These are phyloP conservation scores for Prunus davidiana DNA, from an alignment of 306 rosid species.

Conservation along the genomic window DNA sequence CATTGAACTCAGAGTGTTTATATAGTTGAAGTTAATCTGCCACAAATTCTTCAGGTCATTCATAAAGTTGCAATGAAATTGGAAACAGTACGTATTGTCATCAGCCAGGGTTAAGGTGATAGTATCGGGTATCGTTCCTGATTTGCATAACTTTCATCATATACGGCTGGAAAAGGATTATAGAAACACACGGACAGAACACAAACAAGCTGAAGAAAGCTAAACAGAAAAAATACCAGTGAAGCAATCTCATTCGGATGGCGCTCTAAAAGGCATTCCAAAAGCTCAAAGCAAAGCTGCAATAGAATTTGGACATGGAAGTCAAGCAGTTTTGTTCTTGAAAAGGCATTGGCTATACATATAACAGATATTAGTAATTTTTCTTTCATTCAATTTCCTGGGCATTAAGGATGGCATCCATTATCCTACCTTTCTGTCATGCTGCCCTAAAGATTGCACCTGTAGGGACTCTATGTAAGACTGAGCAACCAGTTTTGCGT, in stretches of 20 bases:
- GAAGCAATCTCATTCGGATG: conserved; percentile 57
- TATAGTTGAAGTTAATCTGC: neutral
- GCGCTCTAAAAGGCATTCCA: conserved; percentile 62
- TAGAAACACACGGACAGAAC: neutral
- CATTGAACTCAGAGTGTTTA: neutral
- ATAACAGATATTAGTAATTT: neutral
- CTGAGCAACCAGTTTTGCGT: conserved; percentile 70
- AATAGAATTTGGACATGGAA: conserved; percentile 28
- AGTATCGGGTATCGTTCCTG: neutral
- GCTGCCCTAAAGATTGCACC: conserved; percentile 87
- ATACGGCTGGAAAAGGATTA: neutral
- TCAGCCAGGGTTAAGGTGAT: neutral
- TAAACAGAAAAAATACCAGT: conserved; percentile 49
- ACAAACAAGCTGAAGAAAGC: conserved; percentile 29
- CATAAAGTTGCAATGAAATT: neutral
- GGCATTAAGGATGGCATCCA: neutral
- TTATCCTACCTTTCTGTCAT: conserved; percentile 73
- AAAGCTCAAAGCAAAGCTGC: conserved; percentile 93
- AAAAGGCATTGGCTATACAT: neutral
- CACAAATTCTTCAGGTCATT: neutral
- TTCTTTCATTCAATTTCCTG: neutral
- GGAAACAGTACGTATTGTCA: neutral
- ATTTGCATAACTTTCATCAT: conserved; percentile 2
- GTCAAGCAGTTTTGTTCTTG: conserved; percentile 3
- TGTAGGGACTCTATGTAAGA: conserved; percentile 57